phyloP scores from a whole-genome alignment of 116 monocot species.

The Papilionanthe hybrid region DNA sequence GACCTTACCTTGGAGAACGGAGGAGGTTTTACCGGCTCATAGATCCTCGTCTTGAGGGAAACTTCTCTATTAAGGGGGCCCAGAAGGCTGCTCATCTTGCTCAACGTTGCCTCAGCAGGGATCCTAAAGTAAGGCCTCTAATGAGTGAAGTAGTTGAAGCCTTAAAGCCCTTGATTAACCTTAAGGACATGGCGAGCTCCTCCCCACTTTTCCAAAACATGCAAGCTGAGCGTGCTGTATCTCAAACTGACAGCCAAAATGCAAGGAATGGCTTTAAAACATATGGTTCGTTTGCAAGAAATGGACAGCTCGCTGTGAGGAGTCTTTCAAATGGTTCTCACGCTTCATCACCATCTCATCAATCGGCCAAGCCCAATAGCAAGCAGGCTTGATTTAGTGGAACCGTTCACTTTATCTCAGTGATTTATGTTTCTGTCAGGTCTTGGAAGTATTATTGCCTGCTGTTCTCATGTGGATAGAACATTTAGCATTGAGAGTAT shows the following conservation, averaged over 20 bases:
- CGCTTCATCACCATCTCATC: constrained; percentile 32
- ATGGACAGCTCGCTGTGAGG: constrained; percentile 22
- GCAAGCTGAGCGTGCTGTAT: constrained; percentile 16
- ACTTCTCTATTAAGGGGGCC: constrained; percentile 35
- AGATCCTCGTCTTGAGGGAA: constrained; percentile 31
- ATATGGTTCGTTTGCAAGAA: constrained; percentile 11
- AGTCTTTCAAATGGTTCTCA: constrained; percentile 29
- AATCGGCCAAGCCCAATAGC: constrained; percentile 20
- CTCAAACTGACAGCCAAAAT: not conserved
- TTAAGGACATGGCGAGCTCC: constrained; percentile 32
- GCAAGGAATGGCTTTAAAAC: constrained; percentile 12
- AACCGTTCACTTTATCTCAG: not conserved
- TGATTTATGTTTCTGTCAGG: not conserved
- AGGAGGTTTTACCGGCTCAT: constrained; percentile 29
- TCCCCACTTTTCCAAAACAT: constrained; percentile 27
- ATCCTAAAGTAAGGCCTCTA: constrained; percentile 30
- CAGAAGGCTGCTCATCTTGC: constrained; percentile 32
- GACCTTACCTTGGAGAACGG: constrained; percentile 27
- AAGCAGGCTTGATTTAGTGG: constrained; percentile 11
- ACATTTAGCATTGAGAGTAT: not conserved
- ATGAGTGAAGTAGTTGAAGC: constrained; percentile 32
- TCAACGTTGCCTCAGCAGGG: constrained; percentile 23
- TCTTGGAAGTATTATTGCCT: not conserved
- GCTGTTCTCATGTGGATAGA: not conserved
- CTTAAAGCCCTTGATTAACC: constrained; percentile 23